Evolutionary conservation across 78 protist species (phyloP), one percentile per base, ranked within the genome.

Genomic region (Dictyostelium intermedium): DNA sequence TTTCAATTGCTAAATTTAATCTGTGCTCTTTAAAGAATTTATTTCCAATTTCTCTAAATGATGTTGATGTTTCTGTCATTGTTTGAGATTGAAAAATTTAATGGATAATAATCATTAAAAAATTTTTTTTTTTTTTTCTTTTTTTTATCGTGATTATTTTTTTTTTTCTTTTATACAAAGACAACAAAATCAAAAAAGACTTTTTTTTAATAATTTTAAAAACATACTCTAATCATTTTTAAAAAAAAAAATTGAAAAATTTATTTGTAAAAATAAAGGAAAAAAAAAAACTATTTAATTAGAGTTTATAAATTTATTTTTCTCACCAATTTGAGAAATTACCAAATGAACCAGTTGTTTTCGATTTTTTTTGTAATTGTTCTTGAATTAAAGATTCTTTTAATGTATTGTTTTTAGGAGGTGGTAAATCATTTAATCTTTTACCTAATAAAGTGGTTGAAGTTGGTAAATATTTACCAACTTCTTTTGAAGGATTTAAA

Each of bases 401-500:
- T 47, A 39, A 27, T n/a, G 66, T 7, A 11, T 32, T 34, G 3
- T 32, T 39, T 16, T 35, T 50, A 60, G 34, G 34, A 11, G 27
- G 50, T 41, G 60, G 60, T 60, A 18, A 39, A n/a, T 47, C 9
- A 43, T 35, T 82, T 30, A 41, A 32, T 66, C 69, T 84, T 77
- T 84, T 84, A 16, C 35, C 56, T 10, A 35, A 8, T 39, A 27
- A 37, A 4, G 84, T 27, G 3, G 78, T 18, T 0, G 84, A 3
- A 7, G 61, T 80, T 47, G 43, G 35, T n/a, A 91, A 18, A 82
- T 91, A 91, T 82, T 91, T 91, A 70, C 95, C 95, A 82, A 91
- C 89, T 11, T 70, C 77, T 5, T 76, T 66, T 35, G 53, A 41
- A 18, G 82, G 47, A 20, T 41, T 23, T 60, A 79, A 27, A n/a